phyloP scores from a whole-genome alignment of 129 eudicot genomes.

The Rutidosis leptorrhynchoides region DNA sequence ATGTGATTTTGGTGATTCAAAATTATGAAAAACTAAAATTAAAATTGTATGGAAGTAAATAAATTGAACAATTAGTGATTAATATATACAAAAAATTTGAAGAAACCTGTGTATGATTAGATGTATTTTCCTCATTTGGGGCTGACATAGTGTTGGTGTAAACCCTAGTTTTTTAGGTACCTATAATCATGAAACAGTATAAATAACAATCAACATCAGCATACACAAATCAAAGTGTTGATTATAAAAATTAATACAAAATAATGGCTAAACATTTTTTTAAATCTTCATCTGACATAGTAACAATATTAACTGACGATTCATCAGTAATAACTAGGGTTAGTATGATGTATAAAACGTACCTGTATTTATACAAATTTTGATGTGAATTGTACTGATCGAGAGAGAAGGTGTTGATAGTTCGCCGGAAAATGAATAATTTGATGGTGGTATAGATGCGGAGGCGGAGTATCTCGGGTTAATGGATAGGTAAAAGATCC shows the following conservation, averaged over 20 bases:
- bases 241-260: background rate
- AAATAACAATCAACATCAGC: background rate
- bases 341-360: background rate
- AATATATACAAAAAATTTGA: background rate
- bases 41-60: background rate
- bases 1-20: background rate
- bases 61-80: conserved; percentile 4
- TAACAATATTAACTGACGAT: background rate
- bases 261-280: background rate
- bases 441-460: conserved; percentile 2
- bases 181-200: conserved; percentile 7
- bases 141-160: conserved; percentile 40
- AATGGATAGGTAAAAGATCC: conserved; percentile 8
- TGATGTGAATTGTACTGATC: background rate
- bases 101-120: conserved; percentile 47
- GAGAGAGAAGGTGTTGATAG: background rate
- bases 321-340: background rate
- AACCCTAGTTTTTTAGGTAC: background rate
- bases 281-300: background rate
- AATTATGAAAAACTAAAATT: background rate
- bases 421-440: conserved; percentile 16
- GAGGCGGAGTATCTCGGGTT: conserved; percentile 17
- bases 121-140: conserved; percentile 31
- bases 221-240: background rate
- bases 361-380: background rate